Percentiles rank a stretch among this genome's conserved stretches.
Evolutionary conservation across 768 basidiomycete genomes (phyloP).

Genomic region (Suillus fuscotomentosus): DNA sequence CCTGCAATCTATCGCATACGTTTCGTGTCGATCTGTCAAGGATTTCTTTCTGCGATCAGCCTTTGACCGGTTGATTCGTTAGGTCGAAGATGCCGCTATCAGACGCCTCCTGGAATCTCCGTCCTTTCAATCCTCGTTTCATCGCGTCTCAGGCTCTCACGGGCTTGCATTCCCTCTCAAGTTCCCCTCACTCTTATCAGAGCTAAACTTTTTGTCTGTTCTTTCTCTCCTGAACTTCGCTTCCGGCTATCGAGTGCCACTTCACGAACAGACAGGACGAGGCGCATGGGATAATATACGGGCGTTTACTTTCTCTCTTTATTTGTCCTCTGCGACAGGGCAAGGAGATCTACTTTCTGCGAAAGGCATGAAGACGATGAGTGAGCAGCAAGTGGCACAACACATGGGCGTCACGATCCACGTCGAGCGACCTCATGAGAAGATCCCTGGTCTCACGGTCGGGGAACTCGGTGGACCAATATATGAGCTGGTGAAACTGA

Average conservation of each 20-base stretch:
- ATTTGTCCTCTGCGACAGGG: constrained; percentile 59
- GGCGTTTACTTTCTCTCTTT: constrained; percentile 69
- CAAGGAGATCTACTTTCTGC: constrained; percentile 62
- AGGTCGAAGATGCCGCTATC: constrained; percentile 62
- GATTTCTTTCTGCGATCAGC: neutral
- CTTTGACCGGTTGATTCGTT: constrained; percentile 13
- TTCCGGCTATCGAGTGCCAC: constrained; percentile 73
- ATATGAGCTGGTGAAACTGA: constrained; percentile 68
- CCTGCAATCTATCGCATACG: neutral
- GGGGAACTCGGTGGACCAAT: constrained; percentile 76
- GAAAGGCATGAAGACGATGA: constrained; percentile 57
- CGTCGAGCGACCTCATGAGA: constrained; percentile 67
- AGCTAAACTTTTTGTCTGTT: constrained; percentile 79
- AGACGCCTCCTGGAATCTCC: constrained; percentile 61
- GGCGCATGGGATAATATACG: constrained; percentile 86
- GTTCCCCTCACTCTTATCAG: constrained; percentile 68
- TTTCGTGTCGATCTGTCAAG: neutral
- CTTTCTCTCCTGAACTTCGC: constrained; percentile 82
- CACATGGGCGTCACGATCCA: constrained; percentile 71
- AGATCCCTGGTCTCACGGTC: constrained; percentile 65
- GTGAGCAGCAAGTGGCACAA: constrained; percentile 61
- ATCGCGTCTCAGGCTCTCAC: constrained; percentile 59
- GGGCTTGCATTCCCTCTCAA: constrained; percentile 78
- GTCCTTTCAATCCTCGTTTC: constrained; percentile 60
- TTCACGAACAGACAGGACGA: constrained; percentile 70